These are phyloP conservation scores for Nakaseomyces uthaithaninus DNA, from an alignment of 1,139 yeast species.

Conservation along the genomic window DNA sequence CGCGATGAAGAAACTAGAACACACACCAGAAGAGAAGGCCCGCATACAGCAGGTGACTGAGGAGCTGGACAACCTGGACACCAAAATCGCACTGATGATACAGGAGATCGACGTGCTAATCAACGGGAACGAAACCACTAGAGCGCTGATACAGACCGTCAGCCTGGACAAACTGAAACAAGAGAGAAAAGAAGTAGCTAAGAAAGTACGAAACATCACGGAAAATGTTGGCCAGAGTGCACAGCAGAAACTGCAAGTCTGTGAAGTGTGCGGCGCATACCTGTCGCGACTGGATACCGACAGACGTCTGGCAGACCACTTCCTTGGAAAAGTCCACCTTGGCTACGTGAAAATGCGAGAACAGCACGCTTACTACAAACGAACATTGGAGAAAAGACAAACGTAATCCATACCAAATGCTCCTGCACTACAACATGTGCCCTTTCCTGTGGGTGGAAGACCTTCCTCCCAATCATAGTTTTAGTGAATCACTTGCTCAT, in stretches of 20 bases:
- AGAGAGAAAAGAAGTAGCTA: slow-evolving; percentile 44
- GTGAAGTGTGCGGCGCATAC: slow-evolving; percentile 88
- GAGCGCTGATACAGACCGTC: slow-evolving; percentile 41
- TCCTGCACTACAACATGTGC: too few relatives aligned
- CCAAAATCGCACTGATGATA: slow-evolving; percentile 56
- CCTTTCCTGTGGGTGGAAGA: too few relatives aligned
- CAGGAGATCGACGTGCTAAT: slow-evolving; percentile 61
- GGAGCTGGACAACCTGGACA: slow-evolving; percentile 60
- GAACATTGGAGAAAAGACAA: neutral
- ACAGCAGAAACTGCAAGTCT: slow-evolving; percentile 84
- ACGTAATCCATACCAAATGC: too few relatives aligned
- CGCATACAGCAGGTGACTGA: slow-evolving; percentile 54
- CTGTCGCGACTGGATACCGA: slow-evolving; percentile 83
- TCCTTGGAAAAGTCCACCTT: slow-evolving; percentile 77
- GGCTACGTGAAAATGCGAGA: slow-evolving; percentile 72
- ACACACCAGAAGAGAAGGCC: slow-evolving; percentile 68
- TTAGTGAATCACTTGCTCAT: too few relatives aligned
- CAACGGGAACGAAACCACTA: slow-evolving; percentile 43
- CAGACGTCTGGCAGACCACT: slow-evolving; percentile 84
- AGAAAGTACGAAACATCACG: slow-evolving; percentile 49
- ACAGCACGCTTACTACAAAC: slow-evolving; percentile 30
- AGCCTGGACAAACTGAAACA: slow-evolving; percentile 39
- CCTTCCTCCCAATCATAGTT: too few relatives aligned
- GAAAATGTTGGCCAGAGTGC: slow-evolving; percentile 81
- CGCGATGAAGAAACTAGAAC: slow-evolving; percentile 63